Conservation (phyloP, 163 green algal species). For the Coccomyxa subellipsoidea region DNA sequence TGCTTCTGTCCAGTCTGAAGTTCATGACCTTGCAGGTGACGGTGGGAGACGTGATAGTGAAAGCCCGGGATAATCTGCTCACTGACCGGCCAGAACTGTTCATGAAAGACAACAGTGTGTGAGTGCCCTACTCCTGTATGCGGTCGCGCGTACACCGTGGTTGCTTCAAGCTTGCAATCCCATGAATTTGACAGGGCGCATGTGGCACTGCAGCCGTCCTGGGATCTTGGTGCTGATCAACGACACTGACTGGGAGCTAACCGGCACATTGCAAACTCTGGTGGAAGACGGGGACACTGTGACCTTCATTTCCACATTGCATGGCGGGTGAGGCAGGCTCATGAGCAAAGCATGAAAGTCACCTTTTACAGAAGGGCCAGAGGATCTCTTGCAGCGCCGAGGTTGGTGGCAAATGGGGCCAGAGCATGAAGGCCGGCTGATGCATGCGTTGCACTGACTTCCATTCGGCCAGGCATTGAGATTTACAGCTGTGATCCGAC, state of each 20-base stretch:
- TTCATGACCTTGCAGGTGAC: slow-evolving; percentile 59
- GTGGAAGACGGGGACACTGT: slow-evolving; percentile 62
- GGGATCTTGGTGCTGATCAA: slow-evolving; percentile 95
- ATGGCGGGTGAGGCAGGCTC: slow-evolving; percentile 61
- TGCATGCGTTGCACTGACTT: too few species aligned
- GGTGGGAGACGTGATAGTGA: slow-evolving; percentile 59
- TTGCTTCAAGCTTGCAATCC: too few species aligned
- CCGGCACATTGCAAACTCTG: slow-evolving; percentile 51
- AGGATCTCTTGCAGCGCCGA: background rate
- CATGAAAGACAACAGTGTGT: slow-evolving; percentile 83
- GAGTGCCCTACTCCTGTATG: slow-evolving; percentile 17
- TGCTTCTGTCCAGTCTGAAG: too few species aligned
- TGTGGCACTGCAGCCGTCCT: slow-evolving; percentile 61
- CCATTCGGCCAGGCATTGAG: too few species aligned
- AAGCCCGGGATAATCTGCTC: slow-evolving; percentile 71
- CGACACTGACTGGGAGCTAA: slow-evolving; percentile 94
- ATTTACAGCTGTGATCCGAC: too few species aligned
- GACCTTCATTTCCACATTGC: slow-evolving; percentile 84
- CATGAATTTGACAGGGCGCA: too few species aligned
- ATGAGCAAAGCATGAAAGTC: background rate
- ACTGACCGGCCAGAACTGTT: slow-evolving; percentile 85
- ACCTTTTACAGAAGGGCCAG: too few species aligned
- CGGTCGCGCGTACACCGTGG: too few species aligned
- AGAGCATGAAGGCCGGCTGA: too few species aligned
- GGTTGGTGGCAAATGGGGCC: too few species aligned